Percentiles rank a stretch among this genome's conserved stretches.
Conservation (phyloP, 148 eudicot species). For the Nyssa sinensis region DNA sequence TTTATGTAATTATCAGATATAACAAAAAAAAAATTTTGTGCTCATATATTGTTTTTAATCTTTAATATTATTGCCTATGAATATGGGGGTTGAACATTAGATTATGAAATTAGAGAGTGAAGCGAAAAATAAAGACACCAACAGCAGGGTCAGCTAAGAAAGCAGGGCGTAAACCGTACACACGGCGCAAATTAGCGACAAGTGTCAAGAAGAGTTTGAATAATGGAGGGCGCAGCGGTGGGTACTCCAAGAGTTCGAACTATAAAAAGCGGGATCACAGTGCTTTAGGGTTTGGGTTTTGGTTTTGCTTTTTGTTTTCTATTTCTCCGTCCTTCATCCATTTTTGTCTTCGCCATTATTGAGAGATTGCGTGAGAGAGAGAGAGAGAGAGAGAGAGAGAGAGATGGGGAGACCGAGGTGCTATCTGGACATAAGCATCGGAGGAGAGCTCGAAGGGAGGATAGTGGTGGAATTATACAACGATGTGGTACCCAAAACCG, state of each 20-base stretch:
- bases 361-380: no score
- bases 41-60: no score
- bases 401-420: slow-evolving; percentile 42
- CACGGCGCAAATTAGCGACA: slow-evolving; percentile 8
- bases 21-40: no score
- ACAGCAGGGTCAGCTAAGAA: no score
- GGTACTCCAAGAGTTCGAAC: neutral
- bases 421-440: slow-evolving; percentile 63
- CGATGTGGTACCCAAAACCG: slow-evolving; percentile 71
- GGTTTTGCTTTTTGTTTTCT: neutral
- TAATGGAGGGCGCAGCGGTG: slow-evolving; percentile 9
- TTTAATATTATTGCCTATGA: no score
- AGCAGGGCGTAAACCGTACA: neutral
- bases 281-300: no score
- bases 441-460: slow-evolving; percentile 66
- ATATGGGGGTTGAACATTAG: no score
- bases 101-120: no score
- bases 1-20: no score
- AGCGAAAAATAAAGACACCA: no score
- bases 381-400: slow-evolving; percentile 9
- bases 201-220: slow-evolving; percentile 9
- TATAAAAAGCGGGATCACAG: neutral
- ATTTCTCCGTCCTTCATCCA: neutral
- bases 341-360: neutral
- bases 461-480: slow-evolving; percentile 57